Base-by-base conservation (phyloP, 768 basidiomycete species). In the Dentipellis sp. region DNA sequence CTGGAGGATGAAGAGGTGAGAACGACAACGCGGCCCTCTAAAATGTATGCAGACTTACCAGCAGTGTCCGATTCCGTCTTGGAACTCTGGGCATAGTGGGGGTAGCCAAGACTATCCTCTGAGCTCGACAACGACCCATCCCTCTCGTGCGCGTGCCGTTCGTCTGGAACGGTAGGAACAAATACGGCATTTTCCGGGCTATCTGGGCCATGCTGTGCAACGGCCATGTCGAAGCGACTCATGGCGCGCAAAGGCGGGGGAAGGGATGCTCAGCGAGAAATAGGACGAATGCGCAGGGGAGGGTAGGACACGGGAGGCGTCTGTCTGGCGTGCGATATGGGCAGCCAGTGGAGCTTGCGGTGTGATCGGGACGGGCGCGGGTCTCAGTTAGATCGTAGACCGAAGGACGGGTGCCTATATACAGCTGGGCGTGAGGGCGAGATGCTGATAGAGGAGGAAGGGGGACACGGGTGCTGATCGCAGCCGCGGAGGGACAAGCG, bases 341-440 rank as follows among this genome's bases (percentile, higher is more conserved):
- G 48, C 14, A 34, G 48, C 14, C 17, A 52, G 19, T 36, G 58
- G 55, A 58, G 59, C 59, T 54, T 56, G 59, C 59, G 59, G 59
- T 53, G 59, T 59, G 58, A 60, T 59, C 59, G 59, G 54, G 56
- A 54, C 47, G 23, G 59, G 54, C 39, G 54, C 59, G 48, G 59
- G 52, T 59, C 38, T 58, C 59, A 57, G 57, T 50, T 14, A 50
- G 48, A 50, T 50, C 48, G 19, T 23, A 50, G 22, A 50, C 48
- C 14, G 48, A 50, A 14, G 21, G 23, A 50, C 48, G 29, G 48
- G 48, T 16, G 51, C 37, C 16, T 38, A 52, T 35, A 38, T n/a
- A 29, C 29, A 52, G 58, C 42, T 51, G 45, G 48, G 58, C 58
- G 52, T 58, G 50, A 61, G 59, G 52, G 55, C 53, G 51, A 36